phyloP scores from a whole-genome alignment of 2,329 filamentous ascomycete genomes.

The Cercospora zeae-maydis region DNA sequence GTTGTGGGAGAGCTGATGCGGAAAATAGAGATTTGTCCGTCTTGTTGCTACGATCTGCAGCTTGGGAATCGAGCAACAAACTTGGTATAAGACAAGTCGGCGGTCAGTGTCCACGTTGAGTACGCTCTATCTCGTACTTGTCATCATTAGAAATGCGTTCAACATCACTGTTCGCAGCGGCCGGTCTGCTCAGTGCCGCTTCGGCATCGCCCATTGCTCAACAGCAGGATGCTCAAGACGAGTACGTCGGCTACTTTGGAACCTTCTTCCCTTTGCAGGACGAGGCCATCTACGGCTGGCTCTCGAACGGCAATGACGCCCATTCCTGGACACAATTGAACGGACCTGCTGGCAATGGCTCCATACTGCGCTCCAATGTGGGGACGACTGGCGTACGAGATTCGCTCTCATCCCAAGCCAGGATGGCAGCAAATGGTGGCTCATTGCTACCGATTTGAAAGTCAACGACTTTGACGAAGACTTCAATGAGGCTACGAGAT shows the following conservation, averaged over 20 bases:
- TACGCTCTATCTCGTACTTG: neutral
- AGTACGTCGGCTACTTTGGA: conserved; percentile 22
- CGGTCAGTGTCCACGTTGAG: neutral
- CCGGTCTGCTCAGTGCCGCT: neutral
- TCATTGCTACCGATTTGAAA: conserved; percentile 23
- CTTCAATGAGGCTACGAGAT: conserved; percentile 27
- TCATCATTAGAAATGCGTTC: neutral
- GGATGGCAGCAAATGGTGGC: conserved; percentile 20
- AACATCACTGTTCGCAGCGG: neutral
- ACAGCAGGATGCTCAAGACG: neutral
- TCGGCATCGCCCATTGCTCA: neutral
- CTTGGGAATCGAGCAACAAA: neutral
- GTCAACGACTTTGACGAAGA: conserved; percentile 27
- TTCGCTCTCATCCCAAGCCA: conserved; percentile 12
- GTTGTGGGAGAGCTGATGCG: neutral
- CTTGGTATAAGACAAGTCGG: neutral
- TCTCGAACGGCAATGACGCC: conserved; percentile 21
- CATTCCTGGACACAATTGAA: conserved; percentile 17
- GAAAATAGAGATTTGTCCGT: neutral
- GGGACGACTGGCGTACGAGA: conserved; percentile 21
- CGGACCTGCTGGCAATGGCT: conserved; percentile 9
- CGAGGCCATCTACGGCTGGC: conserved; percentile 28
- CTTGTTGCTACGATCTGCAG: neutral
- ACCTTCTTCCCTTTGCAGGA: conserved; percentile 31
- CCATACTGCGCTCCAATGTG: conserved; percentile 18